phyloP scores from a whole-genome alignment of 108 stramenopile species.

The Pseudonitzschia delicatissima region DNA sequence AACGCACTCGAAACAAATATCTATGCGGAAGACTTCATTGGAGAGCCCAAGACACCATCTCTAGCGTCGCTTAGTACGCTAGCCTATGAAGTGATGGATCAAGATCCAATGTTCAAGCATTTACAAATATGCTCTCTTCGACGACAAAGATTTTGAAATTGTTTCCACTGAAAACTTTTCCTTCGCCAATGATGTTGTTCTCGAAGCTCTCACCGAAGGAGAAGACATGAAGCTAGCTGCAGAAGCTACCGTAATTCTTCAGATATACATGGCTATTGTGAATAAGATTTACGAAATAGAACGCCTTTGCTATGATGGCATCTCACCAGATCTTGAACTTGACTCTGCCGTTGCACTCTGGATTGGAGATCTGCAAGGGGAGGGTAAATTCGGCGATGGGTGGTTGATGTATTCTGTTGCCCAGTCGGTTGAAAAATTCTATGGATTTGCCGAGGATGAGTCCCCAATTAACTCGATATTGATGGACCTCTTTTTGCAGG shows the following conservation, averaged over 20 bases:
- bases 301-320: constrained; percentile 25
- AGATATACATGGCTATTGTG: constrained; percentile 64
- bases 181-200: constrained; percentile 66
- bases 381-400: constrained; percentile 44
- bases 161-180: constrained; percentile 34
- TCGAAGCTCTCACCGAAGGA: constrained; percentile 42
- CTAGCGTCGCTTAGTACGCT: constrained; percentile 30
- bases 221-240: constrained; percentile 56
- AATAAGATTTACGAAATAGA: constrained; percentile 56
- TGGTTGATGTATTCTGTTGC: constrained; percentile 61
- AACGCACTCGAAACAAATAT: constrained; percentile 31
- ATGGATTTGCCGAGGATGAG: constrained; percentile 39
- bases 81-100: constrained; percentile 17
- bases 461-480: constrained; percentile 40
- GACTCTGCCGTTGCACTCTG: constrained; percentile 77
- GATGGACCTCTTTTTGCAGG: constrained; percentile 40
- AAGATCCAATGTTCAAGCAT: constrained; percentile 72
- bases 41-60: constrained; percentile 30
- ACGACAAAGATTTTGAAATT: constrained; percentile 47
- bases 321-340: constrained; percentile 24
- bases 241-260: constrained; percentile 59
- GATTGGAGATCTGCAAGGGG: constrained; percentile 57
- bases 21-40: constrained; percentile 18
- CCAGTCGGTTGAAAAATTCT: constrained; percentile 40
- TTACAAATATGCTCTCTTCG: constrained; percentile 64